A percentile compares a stretch with the other conserved stretches of the same genome.
Evolutionary conservation across 2,329 filamentous ascomycete genomes (phyloP).

Genomic region (Pyrenophora tritici-repentis): DNA sequence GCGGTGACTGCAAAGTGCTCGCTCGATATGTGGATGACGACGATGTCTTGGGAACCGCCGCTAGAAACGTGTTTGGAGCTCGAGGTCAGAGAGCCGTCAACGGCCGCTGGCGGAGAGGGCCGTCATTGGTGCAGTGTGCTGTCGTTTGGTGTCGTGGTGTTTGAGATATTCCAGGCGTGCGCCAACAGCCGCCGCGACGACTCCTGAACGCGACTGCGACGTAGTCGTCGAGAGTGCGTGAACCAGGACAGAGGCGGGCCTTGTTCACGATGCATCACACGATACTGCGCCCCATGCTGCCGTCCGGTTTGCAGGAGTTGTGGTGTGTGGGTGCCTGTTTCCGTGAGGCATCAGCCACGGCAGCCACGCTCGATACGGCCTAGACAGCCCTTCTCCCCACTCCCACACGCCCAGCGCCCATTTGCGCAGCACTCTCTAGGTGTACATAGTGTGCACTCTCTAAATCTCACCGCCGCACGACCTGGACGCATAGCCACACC

Average conservation of each 20-base stretch:
- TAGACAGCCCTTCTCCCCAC: slow-evolving; percentile 15
- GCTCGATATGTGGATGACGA: slow-evolving; percentile 36
- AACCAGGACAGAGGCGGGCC: slow-evolving; percentile 19
- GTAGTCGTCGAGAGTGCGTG: slow-evolving; percentile 17
- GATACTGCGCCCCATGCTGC: slow-evolving; percentile 26
- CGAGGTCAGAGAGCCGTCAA: slow-evolving; percentile 30
- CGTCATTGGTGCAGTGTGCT: slow-evolving; percentile 21
- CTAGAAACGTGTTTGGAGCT: slow-evolving; percentile 24
- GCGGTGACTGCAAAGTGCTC: slow-evolving; percentile 32
- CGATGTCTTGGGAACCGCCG: slow-evolving; percentile 17
- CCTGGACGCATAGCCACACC: slow-evolving; percentile 31
- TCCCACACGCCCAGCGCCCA: slow-evolving; percentile 16
- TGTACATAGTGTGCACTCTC: not conserved
- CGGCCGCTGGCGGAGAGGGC: slow-evolving; percentile 17
- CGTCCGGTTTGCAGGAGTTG: slow-evolving; percentile 23
- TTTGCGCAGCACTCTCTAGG: slow-evolving; percentile 29
- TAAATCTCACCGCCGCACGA: slow-evolving; percentile 28
- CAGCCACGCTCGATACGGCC: slow-evolving; percentile 23
- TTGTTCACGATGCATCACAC: slow-evolving; percentile 13
- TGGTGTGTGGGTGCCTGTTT: slow-evolving; percentile 24
- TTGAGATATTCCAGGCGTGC: slow-evolving; percentile 15
- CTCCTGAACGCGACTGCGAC: slow-evolving; percentile 27
- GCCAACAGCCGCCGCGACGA: slow-evolving; percentile 32
- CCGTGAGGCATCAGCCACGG: slow-evolving; percentile 19
- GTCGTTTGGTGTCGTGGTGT: slow-evolving; percentile 12